Evolutionary conservation across 148 eudicot genomes (phyloP), one percentile per base, ranked within the genome.

Genomic region (Pouteria glomerata): DNA sequence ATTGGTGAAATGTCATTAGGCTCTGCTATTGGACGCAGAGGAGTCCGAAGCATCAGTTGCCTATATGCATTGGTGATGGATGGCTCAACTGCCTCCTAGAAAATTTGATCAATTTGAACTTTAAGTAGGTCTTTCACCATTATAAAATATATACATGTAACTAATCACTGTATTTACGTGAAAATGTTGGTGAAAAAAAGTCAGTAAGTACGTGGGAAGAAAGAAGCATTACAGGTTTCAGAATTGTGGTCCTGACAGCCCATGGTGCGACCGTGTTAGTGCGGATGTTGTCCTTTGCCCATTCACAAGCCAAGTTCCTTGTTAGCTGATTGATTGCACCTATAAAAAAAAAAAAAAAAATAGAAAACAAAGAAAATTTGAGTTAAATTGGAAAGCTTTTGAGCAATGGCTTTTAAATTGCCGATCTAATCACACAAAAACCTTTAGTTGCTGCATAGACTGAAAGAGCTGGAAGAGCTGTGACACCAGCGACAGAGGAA

Each of bases 391-490:
- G 53, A 15, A 50, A 50, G 23, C 53, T 50, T 50, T 16, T 50
- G 5, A 16, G 6, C 1, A 6, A 50, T 19, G 3, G 21, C 53
- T 4, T 19, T 50, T 21, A 50, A 50, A 19, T 50, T 50, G 3
- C 7, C 5, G 3, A 8, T 8, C 58, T 55, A 52, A 21, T 21
- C 5, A 3, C 3, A 1, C 2, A 24, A 24, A 19, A 52, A 73
- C 83, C 86, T 83, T 83, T 83, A 55, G 86, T 41, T 8, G 83
- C 82, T 0, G 82, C 34, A 30, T 84, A 84, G 19, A 78, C 21
- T 3, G 84, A 74, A 37, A 75, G 62, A n/a, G 60, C 73, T 8
- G 80, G 79, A 3, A 81, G 63, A 4, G 80, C 78, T 5, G 69
- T 61, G 3, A 70, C 41, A 5, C 78, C 87, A 16, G 87, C 82